Conservation (phyloP, 139 green algal genomes). For the Closterium sp. region DNA sequence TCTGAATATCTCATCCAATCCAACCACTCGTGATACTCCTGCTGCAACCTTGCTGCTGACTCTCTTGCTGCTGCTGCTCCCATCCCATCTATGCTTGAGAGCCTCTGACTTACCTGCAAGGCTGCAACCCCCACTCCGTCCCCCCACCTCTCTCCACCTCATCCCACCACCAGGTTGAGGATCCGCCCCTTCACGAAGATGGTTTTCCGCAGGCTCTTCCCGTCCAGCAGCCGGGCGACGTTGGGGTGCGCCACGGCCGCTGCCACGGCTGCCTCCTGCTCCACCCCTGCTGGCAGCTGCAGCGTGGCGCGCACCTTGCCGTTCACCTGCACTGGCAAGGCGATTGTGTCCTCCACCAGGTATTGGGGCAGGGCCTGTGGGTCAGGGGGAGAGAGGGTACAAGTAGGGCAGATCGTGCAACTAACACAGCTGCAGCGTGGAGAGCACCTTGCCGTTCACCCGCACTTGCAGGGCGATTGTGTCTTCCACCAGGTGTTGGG, state of each 20-base stretch:
- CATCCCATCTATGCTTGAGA: no score
- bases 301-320: slow-evolving; percentile 87
- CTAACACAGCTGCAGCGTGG: not conserved
- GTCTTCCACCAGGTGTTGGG: slow-evolving; percentile 73
- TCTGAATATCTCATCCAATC: no score
- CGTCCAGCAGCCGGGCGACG: slow-evolving; percentile 56
- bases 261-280: slow-evolving; percentile 72
- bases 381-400: not conserved
- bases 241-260: slow-evolving; percentile 61
- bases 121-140: no score
- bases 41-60: no score
- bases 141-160: not conserved
- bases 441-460: slow-evolving; percentile 88
- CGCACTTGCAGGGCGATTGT: slow-evolving; percentile 72
- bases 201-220: slow-evolving; percentile 79
- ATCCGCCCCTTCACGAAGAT: slow-evolving; percentile 92
- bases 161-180: slow-evolving; percentile 87
- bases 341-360: slow-evolving; percentile 78
- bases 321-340: slow-evolving; percentile 77
- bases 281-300: slow-evolving; percentile 63
- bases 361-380: slow-evolving; percentile 65
- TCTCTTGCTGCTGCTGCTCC: no score
- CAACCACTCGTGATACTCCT: no score
- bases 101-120: no score
- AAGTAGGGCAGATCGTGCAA: not conserved